Conservation (phyloP, 768 basidiomycete genomes). For the Boletus rubroflammeus region DNA sequence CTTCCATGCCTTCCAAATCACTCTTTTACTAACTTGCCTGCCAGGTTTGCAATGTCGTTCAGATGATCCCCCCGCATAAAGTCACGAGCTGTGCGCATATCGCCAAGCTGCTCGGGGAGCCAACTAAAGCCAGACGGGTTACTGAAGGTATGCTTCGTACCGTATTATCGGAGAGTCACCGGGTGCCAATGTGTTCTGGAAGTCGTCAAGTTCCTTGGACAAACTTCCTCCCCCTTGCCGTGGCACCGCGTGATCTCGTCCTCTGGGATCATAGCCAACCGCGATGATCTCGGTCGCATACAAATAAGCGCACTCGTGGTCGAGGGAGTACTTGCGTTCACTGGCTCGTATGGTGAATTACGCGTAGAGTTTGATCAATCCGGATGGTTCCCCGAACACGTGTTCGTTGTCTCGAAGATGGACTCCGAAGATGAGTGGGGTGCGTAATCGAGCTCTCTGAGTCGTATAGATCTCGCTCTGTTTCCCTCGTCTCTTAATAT, state of each 20-base stretch:
- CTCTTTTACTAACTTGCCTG: not conserved
- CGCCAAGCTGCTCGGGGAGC: slow-evolving; percentile 74
- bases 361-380: slow-evolving; percentile 50
- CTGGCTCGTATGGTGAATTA: slow-evolving; percentile 48
- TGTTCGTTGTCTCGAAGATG: slow-evolving; percentile 3
- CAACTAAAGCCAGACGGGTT: slow-evolving; percentile 71
- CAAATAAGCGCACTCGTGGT: slow-evolving; percentile 67
- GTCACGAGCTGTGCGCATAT: slow-evolving; percentile 79
- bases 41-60: slow-evolving; percentile 67
- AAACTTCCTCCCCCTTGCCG: slow-evolving; percentile 59
- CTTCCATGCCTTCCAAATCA: not conserved
- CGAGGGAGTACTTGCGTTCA: slow-evolving; percentile 70
- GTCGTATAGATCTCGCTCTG: no score
- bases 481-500: no score
- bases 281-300: slow-evolving; percentile 64
- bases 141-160: slow-evolving; percentile 55
- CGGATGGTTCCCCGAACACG: slow-evolving; percentile 61
- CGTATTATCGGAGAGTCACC: not conserved
- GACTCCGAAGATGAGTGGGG: slow-evolving; percentile 22
- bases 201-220: slow-evolving; percentile 72
- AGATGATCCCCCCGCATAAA: slow-evolving; percentile 58
- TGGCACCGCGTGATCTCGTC: slow-evolving; percentile 76
- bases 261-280: slow-evolving; percentile 66
- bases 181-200: not conserved
- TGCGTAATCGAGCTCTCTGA: slow-evolving; percentile 7